Evolutionary conservation across 1,139 yeast genomes (phyloP).

Genomic region (Sugiyamaella neomexicana): DNA sequence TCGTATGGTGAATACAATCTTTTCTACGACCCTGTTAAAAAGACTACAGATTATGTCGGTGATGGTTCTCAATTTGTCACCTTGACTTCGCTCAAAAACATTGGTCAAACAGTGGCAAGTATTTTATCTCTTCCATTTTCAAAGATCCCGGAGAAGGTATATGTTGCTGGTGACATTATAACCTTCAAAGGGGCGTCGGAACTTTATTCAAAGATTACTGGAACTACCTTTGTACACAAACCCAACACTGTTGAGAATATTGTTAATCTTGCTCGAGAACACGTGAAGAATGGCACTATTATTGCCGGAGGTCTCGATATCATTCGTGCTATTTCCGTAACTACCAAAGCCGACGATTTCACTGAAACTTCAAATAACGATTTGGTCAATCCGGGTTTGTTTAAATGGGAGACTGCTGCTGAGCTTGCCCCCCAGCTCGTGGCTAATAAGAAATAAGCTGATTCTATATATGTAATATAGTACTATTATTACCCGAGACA

Average conservation of each 20-base stretch:
- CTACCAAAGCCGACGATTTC: conserved; percentile 42
- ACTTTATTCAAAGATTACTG: conserved; percentile 46
- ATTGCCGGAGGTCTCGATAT: conserved; percentile 26
- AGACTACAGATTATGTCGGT: conserved; percentile 40
- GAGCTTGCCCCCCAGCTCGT: conserved; percentile 20
- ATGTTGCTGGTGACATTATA: conserved; percentile 47
- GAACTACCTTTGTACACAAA: conserved; percentile 42
- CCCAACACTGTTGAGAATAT: conserved; percentile 41
- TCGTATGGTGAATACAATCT: conserved; percentile 16
- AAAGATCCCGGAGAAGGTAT: conserved; percentile 50
- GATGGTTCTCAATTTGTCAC: conserved; percentile 35
- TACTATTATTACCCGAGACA: neutral
- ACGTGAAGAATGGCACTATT: conserved; percentile 14
- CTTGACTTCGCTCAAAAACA: conserved; percentile 46
- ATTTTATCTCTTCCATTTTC: conserved; percentile 43
- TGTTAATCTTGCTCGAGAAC: conserved; percentile 39
- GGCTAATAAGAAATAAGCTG: conserved; percentile 4
- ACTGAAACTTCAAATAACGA: conserved; percentile 47
- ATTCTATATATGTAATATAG: neutral
- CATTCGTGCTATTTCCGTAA: conserved; percentile 43
- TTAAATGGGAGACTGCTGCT: conserved; percentile 50
- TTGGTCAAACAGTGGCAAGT: conserved; percentile 52
- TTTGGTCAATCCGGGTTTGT: conserved; percentile 54
- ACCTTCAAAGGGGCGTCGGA: conserved; percentile 46
- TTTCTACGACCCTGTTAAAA: conserved; percentile 14